Base-by-base conservation (phyloP, 257 asterid genomes). In the Nicotiana noctiflora region DNA sequence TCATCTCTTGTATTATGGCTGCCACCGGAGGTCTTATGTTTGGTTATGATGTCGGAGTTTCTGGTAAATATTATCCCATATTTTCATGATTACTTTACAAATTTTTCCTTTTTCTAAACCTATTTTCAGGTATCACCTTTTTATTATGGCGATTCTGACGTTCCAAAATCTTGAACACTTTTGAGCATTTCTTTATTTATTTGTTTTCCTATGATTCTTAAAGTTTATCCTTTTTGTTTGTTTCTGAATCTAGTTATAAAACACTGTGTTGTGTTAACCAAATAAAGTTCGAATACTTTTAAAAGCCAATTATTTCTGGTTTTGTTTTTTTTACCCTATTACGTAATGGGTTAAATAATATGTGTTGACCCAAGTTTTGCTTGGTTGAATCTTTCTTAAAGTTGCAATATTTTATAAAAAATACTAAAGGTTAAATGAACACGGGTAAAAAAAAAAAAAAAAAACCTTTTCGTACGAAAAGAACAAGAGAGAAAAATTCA, bases 1-100 rank as follows among this genome's bases (percentile, higher is more conserved):
- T 93, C 84, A 84, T 92, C 8, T 93, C 97, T 27, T 93, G 98
- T 75, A 86, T 93, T 83, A 80, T 92, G 93, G 98, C 98, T 2
- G 97, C 98, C 83, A 88, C 92, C 77, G 98, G 98, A 19, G 98
- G 98, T 4, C 93, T 93, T 51, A 93, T 93, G 98, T 93, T 93
- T 19, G 98, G 98, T 14, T 93, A 93, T 11, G 98, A 93, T 14
- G 81, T 93, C 3, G 98, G 98, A 7, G 88, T 92, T 75, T 93
- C 98, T 8, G 98, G 98, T 90, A 27, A 52, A 77, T 1, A 17
- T 2, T 34, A 1, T 10, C 1, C 21, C 5, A 55, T 29, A 8
- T 25, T 49, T 14, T 17, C 9, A 23, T 17, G 17, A 21, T 53
- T n/a, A 19, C 0, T 74, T 23, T 44, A 23, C 53, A 18, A n/a